phyloP scores from a whole-genome alignment of 768 basidiomycete genomes.

The Gyrodon lividus region DNA sequence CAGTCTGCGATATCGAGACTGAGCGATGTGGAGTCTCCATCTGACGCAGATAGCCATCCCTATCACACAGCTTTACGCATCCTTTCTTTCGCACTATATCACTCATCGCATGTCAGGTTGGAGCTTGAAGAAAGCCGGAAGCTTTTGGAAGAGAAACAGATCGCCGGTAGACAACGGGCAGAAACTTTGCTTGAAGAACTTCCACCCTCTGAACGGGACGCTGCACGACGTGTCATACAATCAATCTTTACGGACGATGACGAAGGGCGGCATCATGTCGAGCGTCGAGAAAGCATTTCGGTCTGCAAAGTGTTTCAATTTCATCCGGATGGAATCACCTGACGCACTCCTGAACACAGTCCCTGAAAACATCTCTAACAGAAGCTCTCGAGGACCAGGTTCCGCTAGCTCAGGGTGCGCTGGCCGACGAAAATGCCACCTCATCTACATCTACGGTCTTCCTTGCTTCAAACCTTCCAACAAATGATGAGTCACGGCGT shows the following conservation, averaged over 20 bases:
- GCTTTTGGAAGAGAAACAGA: conserved; percentile 58
- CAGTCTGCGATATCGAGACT: conserved; percentile 58
- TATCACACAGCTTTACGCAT: conserved; percentile 69
- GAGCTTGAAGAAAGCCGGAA: conserved; percentile 65
- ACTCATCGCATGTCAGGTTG: conserved; percentile 51
- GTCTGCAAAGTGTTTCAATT: conserved; percentile 38
- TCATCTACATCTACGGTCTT: conserved; percentile 12
- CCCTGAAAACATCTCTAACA: conserved; percentile 44
- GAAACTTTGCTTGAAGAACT: conserved; percentile 58
- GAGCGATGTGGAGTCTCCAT: conserved; percentile 43
- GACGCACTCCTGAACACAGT: conserved; percentile 27
- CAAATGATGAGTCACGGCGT: background rate
- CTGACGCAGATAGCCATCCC: conserved; percentile 48
- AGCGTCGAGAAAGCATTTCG: conserved; percentile 56
- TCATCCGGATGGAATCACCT: background rate
- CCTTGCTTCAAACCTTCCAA: conserved; percentile 1
- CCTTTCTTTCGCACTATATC: conserved; percentile 65
- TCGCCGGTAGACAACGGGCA: conserved; percentile 48
- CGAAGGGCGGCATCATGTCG: conserved; percentile 45
- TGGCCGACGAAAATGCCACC: conserved; percentile 20
- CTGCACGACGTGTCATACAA: conserved; percentile 66
- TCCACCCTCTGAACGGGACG: conserved; percentile 58
- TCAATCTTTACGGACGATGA: conserved; percentile 56
- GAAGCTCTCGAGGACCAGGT: conserved; percentile 54
- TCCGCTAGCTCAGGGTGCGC: conserved; percentile 26